A percentile compares a stretch with the other conserved stretches of the same genome.
phyloP scores from a whole-genome alignment of 495 filamentous ascomycete species.

The Aspergillus ellipticus region DNA sequence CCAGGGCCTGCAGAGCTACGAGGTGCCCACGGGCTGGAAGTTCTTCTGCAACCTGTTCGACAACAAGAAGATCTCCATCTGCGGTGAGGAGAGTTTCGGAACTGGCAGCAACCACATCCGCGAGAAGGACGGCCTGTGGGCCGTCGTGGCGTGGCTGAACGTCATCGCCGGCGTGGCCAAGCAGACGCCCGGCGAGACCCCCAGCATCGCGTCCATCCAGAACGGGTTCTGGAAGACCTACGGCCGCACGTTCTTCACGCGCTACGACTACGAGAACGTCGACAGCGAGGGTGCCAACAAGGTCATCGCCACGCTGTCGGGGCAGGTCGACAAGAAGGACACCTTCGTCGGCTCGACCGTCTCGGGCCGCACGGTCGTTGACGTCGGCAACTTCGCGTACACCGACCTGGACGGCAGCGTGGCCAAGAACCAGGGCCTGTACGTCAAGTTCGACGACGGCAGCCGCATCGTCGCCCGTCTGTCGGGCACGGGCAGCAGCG shows the following conservation, averaged over 20 bases:
- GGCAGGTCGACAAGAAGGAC: conserved; percentile 62
- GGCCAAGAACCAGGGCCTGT: conserved; percentile 92
- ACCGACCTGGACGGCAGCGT: conserved; percentile 95
- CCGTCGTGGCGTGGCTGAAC: conserved; percentile 95
- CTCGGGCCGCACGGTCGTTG: conserved; percentile 73
- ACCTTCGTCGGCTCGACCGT: conserved; percentile 81
- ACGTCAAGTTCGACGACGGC: conserved; percentile 90
- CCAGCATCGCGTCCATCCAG: conserved; percentile 93
- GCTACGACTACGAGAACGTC: conserved; percentile 96
- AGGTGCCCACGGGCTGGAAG: conserved; percentile 98
- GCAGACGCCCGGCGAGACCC: conserved; percentile 64
- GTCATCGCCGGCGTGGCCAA: conserved; percentile 94
- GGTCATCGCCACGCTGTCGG: conserved; percentile 71
- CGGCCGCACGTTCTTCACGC: conserved; percentile 97
- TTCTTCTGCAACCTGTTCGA: conserved; percentile 99
- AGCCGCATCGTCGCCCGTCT: conserved; percentile 90
- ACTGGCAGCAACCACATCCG: conserved; percentile 99
- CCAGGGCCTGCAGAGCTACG: conserved; percentile 87
- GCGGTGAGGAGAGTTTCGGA: conserved; percentile 96
- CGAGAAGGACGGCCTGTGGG: conserved; percentile 98
- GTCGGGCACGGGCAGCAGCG: conserved; percentile 90
- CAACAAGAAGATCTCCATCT: conserved; percentile 96
- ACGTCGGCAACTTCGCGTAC: conserved; percentile 95
- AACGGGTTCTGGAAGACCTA: conserved; percentile 96
- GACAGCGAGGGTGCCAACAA: conserved; percentile 86